Base-by-base conservation (phyloP, 495 filamentous ascomycete genomes). In the Sporormia fimetaria region DNA sequence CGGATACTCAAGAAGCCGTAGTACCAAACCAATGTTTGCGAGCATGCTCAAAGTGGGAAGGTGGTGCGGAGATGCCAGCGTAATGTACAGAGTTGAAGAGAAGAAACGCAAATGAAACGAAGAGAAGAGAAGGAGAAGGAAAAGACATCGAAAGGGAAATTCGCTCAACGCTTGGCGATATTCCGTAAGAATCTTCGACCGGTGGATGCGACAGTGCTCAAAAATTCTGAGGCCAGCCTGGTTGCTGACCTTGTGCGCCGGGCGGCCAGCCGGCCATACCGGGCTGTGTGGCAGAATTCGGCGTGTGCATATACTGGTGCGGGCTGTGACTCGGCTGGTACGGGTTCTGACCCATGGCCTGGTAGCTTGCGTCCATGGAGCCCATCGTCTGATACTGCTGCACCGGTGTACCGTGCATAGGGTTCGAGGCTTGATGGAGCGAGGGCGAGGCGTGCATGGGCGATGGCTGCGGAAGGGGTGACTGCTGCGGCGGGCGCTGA, bases 391-490 rank as follows among this genome's bases (percentile, higher is more conserved):
- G 41, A 38, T 63, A 63, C 14, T 39, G 40, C 39, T 61, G 56
- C 18, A 54, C 48, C 11, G 50, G 50, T 24, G 49, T 44, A 14
- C 40, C 44, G 21, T 60, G 58, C 52, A 64, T 57, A 1, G 61
- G 55, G 14, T 57, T 55, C 10, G 66, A 64, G 15, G 57, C 44
- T 21, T 80, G 79, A 20, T 74, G 77, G 11, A 78, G 64, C 43
- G 77, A 76, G 18, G 74, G 70, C 21, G 72, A 67, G 67, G 71
- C 24, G 22, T 58, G 54, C 14, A 58, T 50, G 6, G 58, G 55
- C 6, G 59, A 59, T 21, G 58, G 58, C 25, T 59, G 61, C 12
- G 67, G 63, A 36, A 65, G 63, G 15, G 65, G 51, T 3, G 58
- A 56, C 20, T 63, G 52, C 38, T 66, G 66, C 26, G 64, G 60